These are phyloP conservation scores for Serendipita sp. DNA, from an alignment of 768 basidiomycete genomes.

Conservation along the genomic window DNA sequence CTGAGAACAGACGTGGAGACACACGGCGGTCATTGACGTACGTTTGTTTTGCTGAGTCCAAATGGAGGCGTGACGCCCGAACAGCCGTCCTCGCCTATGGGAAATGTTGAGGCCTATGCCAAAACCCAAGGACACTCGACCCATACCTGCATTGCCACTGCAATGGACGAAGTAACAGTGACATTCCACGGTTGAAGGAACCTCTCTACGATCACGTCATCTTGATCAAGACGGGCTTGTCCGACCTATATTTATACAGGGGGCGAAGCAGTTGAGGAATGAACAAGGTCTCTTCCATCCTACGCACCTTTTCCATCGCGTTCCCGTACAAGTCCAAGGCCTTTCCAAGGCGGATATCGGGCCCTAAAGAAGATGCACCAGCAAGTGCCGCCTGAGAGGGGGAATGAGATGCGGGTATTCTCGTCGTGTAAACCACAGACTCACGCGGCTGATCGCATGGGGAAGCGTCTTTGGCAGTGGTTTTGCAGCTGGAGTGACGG, in stretches of 20 bases:
- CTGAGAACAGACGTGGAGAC: slow-evolving; percentile 2
- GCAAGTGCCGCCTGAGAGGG: slow-evolving; percentile 20
- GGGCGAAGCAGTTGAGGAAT: not conserved
- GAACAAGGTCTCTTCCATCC: not conserved
- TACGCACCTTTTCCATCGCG: slow-evolving; percentile 55
- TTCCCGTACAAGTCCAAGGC: slow-evolving; percentile 63
- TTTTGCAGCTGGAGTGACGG: slow-evolving; percentile 37
- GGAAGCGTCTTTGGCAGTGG: slow-evolving; percentile 89
- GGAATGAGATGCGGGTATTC: slow-evolving; percentile 31
- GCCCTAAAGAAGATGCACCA: slow-evolving; percentile 26
- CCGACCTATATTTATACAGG: slow-evolving; percentile 28
- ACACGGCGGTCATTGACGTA: slow-evolving; percentile 22
- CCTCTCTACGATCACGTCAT: slow-evolving; percentile 42
- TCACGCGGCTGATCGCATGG: slow-evolving; percentile 64
- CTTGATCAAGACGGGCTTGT: slow-evolving; percentile 63
- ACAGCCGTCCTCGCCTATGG: slow-evolving; percentile 59
- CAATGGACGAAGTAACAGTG: slow-evolving; percentile 66
- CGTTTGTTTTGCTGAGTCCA: slow-evolving; percentile 83
- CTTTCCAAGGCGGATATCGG: slow-evolving; percentile 55
- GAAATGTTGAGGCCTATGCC: too few species aligned
- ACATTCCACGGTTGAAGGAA: slow-evolving; percentile 79
- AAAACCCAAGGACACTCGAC: too few species aligned
- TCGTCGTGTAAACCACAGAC: slow-evolving; percentile 9
- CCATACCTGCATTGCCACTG: slow-evolving; percentile 60
- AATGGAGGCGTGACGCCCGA: slow-evolving; percentile 59